phyloP scores from a whole-genome alignment of 495 filamentous ascomycete genomes.

The Neurospora tetrasperma region DNA sequence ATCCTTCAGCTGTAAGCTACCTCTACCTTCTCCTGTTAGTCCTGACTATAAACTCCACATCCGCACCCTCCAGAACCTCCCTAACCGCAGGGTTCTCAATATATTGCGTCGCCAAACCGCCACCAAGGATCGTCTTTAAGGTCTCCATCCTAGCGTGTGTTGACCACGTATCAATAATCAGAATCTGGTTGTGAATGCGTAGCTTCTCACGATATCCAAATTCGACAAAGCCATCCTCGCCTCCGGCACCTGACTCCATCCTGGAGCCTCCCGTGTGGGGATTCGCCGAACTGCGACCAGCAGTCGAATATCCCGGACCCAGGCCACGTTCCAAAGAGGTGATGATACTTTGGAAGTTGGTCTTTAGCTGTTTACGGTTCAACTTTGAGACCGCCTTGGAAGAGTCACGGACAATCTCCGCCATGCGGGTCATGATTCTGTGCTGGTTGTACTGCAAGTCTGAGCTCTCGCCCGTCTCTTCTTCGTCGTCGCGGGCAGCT shows the following conservation, averaged over 20 bases:
- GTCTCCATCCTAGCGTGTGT: constrained; percentile 69
- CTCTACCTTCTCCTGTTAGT: neutral
- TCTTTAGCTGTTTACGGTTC: constrained; percentile 66
- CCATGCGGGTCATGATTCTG: constrained; percentile 47
- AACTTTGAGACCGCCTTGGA: constrained; percentile 67
- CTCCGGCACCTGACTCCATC: constrained; percentile 36
- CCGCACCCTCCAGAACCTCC: constrained; percentile 46
- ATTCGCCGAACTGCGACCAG: constrained; percentile 26
- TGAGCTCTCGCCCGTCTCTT: constrained; percentile 45
- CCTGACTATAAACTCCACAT: constrained; percentile 19
- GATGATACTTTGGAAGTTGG: constrained; percentile 70
- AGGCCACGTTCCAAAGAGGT: constrained; percentile 65
- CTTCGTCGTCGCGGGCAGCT: constrained; percentile 57
- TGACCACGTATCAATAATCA: constrained; percentile 87
- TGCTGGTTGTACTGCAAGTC: constrained; percentile 40
- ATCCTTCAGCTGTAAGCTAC: neutral
- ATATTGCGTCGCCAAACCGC: constrained; percentile 74
- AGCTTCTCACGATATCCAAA: constrained; percentile 74
- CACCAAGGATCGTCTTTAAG: constrained; percentile 65
- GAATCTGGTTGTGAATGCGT: constrained; percentile 58
- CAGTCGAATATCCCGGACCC: constrained; percentile 38
- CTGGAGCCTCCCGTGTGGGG: constrained; percentile 40
- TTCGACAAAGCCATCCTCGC: constrained; percentile 59
- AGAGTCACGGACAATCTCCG: constrained; percentile 45
- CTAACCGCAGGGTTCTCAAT: constrained; percentile 70